Base-by-base conservation (phyloP, 805 yeast genomes). In the Kodamaea nitidulidarum region DNA sequence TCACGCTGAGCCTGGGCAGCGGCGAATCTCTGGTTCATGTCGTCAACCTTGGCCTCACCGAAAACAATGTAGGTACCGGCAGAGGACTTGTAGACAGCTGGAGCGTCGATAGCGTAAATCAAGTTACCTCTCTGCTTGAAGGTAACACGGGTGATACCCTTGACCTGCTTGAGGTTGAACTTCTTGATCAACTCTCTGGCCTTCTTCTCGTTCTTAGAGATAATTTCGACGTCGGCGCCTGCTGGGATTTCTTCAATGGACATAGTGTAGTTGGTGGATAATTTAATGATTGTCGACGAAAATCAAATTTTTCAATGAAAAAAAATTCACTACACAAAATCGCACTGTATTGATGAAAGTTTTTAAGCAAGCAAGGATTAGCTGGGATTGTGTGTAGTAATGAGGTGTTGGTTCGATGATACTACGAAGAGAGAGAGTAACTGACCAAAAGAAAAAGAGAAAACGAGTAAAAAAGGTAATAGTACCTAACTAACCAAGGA, bases 21-120 rank as follows among this genome's bases (percentile, higher is more conserved):
- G 62, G 84, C 84, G 69, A 85, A 76, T 76, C 88, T 82, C 71
- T 86, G 81, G 72, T 82, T 80, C 70, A 88, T 73, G 75, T 91
- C 96, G 70, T 91, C 97, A 55, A 86, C 84, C 78, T 88, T 86
- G 63, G 96, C 95, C 73, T 90, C 97, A 73, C 98, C 98, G 59
- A 91, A 90, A 54, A 91, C 97, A 57, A 91, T 82, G 77, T 85
- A 93, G 55, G 95, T 83, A 64, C 97, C 96, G 61, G 95, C 84
- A 50, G 81, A 77, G 48, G 96, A 82, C 72, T 78, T 87, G 95
- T 75, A 91, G 46, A 93, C 98, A 56, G 88, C 97, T 68, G 98
- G 98, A 54, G 70, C 66, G 66, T 87, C 93, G 71, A 91, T 86
- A 62, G 93, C 95, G 67, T 83, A 79, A 63, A 88, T 83, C 65